These are phyloP conservation scores for Lasiodiplodia gonubiensis DNA, from an alignment of 2,329 filamentous ascomycete species.

Conservation along the genomic window DNA sequence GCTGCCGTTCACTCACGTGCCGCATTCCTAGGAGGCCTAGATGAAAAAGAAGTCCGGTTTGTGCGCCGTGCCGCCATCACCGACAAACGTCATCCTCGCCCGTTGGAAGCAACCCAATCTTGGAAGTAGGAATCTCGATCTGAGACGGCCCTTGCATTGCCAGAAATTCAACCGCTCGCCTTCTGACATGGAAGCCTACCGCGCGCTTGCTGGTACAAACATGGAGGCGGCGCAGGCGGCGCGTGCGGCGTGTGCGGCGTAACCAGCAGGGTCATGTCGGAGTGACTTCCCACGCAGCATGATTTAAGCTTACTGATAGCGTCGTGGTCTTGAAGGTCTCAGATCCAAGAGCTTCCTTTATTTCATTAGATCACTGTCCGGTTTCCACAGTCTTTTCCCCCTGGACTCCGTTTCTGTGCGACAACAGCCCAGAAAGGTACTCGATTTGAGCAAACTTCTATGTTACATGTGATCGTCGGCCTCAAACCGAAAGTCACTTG, in stretches of 20 bases:
- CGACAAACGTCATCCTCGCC: conserved; percentile 6
- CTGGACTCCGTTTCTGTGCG: not conserved
- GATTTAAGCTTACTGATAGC: conserved; percentile 15
- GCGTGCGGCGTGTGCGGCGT: conserved; percentile 7
- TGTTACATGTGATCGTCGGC: conserved; percentile 3
- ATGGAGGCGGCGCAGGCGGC: not conserved
- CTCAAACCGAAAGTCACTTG: not conserved
- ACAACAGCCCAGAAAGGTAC: not conserved
- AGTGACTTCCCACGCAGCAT: not conserved
- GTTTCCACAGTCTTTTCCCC: not conserved
- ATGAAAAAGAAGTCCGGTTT: not conserved
- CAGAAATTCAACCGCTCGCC: not conserved
- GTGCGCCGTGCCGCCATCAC: not conserved
- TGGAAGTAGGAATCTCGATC: conserved; percentile 14
- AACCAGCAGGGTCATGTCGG: not conserved
- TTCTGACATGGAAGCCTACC: not conserved
- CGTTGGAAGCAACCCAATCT: not conserved
- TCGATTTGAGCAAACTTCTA: not conserved
- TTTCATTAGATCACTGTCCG: not conserved
- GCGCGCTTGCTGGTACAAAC: conserved; percentile 14
- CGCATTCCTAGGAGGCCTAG: not conserved
- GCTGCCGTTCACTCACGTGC: not conserved
- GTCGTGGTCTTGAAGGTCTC: not conserved
- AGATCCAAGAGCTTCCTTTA: not conserved
- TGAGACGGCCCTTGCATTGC: conserved; percentile 13